These are phyloP conservation scores for Ceratocystis ficicola DNA, from an alignment of 2,329 filamentous ascomycete genomes.

Conservation along the genomic window DNA sequence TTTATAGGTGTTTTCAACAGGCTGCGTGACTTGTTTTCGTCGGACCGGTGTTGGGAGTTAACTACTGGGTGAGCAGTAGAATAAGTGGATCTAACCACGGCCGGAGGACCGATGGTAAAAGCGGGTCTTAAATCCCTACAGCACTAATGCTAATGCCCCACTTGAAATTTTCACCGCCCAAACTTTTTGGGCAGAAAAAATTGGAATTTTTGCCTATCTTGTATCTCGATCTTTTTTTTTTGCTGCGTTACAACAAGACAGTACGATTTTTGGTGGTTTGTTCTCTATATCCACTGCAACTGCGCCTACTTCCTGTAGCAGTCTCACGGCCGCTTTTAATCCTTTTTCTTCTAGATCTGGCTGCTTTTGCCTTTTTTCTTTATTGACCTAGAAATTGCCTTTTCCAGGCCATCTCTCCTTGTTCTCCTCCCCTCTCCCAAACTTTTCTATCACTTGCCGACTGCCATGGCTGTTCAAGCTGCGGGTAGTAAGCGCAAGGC, in stretches of 20 bases:
- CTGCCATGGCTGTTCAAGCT: conserved; percentile 29
- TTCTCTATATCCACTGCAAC: neutral
- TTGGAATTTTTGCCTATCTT: conserved; percentile 23
- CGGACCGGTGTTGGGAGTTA: neutral
- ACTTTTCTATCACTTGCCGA: conserved; percentile 6
- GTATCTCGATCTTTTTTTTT: conserved; percentile 13
- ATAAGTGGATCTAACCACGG: neutral
- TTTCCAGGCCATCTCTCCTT: neutral
- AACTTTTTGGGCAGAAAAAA: conserved; percentile 27
- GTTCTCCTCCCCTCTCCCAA: conserved; percentile 14
- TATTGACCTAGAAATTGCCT: neutral
- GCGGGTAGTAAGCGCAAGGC: conserved; percentile 48
- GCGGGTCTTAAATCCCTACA: neutral
- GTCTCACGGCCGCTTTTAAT: neutral
- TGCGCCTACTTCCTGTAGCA: neutral
- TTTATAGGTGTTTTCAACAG: neutral
- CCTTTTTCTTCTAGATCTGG: neutral
- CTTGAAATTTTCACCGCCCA: conserved; percentile 29
- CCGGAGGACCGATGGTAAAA: neutral
- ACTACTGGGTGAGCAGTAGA: neutral
- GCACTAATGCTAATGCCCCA: neutral
- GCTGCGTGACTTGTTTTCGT: neutral
- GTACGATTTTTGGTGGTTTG: neutral
- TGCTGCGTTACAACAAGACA: neutral
- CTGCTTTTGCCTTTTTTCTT: neutral